A percentile compares a stretch with the other conserved stretches of the same genome.
phyloP scores from a whole-genome alignment of 768 basidiomycete species.

The Leccinum aurantiacum region DNA sequence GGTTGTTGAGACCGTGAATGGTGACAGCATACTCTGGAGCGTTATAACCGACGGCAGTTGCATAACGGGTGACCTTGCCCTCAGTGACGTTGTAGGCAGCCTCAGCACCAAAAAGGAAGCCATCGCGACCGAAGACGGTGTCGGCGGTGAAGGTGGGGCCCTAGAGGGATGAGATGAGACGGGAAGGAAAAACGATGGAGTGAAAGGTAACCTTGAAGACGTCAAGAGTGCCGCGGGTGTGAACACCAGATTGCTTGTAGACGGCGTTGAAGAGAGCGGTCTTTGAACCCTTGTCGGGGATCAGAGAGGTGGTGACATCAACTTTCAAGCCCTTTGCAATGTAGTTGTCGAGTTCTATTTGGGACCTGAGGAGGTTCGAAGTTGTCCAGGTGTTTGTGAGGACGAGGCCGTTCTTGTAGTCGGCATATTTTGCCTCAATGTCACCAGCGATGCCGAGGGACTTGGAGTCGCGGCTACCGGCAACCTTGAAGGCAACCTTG shows the following conservation, averaged over 20 bases:
- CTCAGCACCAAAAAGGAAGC: conserved; percentile 96
- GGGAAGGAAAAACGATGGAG: not conserved
- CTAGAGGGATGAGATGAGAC: conserved; percentile 40
- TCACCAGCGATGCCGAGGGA: conserved; percentile 77
- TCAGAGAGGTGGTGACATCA: conserved; percentile 79
- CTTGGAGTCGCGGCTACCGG: conserved; percentile 78
- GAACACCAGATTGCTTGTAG: conserved; percentile 96
- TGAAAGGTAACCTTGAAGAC: conserved; percentile 76
- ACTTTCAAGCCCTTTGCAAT: conserved; percentile 97
- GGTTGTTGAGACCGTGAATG: conserved; percentile 86
- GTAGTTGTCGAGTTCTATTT: conserved; percentile 95
- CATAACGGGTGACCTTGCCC: conserved; percentile 89
- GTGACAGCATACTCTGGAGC: conserved; percentile 96
- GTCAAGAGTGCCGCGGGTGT: conserved; percentile 88
- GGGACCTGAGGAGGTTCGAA: conserved; percentile 85
- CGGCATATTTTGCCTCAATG: conserved; percentile 91
- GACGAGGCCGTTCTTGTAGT: conserved; percentile 89
- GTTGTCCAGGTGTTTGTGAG: conserved; percentile 98
- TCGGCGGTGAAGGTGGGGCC: conserved; percentile 98
- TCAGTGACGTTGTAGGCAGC: conserved; percentile 95
- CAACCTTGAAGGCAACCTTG: conserved; percentile 91
- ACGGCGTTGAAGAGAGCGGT: conserved; percentile 76
- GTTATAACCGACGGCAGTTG: conserved; percentile 90
- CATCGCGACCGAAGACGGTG: conserved; percentile 92
- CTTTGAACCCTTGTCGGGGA: conserved; percentile 86